Evolutionary conservation across 768 basidiomycete genomes (phyloP).

Genomic region (Leucocoprinus leucothites): DNA sequence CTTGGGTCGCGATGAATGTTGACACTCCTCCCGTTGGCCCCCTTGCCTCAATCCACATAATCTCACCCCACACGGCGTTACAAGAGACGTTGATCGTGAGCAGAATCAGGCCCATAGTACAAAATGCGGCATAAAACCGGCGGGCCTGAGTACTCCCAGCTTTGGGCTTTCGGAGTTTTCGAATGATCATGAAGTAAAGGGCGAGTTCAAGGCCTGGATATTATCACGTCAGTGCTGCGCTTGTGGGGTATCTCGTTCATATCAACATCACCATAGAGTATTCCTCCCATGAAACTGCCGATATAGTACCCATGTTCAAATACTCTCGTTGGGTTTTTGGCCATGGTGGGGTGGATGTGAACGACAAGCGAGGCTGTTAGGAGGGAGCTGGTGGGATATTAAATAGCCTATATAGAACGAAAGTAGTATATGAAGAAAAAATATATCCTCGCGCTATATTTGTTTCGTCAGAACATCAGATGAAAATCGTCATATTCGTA

Average conservation of each 20-base stretch:
- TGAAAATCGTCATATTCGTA: no score
- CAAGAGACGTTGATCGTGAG: conserved; percentile 26
- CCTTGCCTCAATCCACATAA: conserved; percentile 30
- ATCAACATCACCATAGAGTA: conserved; percentile 23
- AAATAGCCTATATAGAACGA: background rate
- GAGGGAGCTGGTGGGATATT: background rate
- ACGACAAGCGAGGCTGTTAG: background rate
- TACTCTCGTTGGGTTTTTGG: conserved; percentile 8
- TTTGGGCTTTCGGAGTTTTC: conserved; percentile 13
- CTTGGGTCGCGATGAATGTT: conserved; percentile 22
- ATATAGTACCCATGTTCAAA: conserved; percentile 30
- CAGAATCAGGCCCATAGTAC: conserved; percentile 24
- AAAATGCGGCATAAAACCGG: conserved; percentile 24
- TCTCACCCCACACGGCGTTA: conserved; percentile 29
- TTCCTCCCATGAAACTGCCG: conserved; percentile 28
- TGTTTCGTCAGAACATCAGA: conserved; percentile 5
- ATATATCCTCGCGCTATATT: background rate
- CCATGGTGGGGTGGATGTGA: background rate
- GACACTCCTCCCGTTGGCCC: conserved; percentile 23
- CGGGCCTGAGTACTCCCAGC: conserved; percentile 11
- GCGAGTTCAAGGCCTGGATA: conserved; percentile 24
- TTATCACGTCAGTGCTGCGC: background rate
- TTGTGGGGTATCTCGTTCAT: background rate
- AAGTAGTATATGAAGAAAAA: background rate
- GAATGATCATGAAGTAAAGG: conserved; percentile 24